A percentile compares a stretch with the other conserved stretches of the same genome.
phyloP scores from a whole-genome alignment of 2,329 filamentous ascomycete genomes.

The Phoma herbarum region DNA sequence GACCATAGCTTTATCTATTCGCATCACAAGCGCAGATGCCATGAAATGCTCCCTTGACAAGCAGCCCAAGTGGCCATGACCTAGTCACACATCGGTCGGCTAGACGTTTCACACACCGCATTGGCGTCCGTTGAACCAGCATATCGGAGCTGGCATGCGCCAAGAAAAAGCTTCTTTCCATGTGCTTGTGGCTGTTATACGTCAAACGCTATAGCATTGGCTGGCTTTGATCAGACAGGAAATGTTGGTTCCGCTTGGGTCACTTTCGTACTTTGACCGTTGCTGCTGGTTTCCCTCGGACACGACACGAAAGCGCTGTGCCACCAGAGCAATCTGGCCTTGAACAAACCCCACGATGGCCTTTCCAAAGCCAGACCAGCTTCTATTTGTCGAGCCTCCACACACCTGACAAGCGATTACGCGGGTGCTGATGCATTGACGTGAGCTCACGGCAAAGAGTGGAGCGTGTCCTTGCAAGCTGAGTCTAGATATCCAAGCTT shows the following conservation, averaged over 20 bases:
- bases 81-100: conserved; percentile 22
- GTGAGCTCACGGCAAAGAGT: conserved; percentile 29
- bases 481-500: conserved; percentile 26
- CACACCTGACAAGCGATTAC: conserved; percentile 7
- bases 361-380: neutral
- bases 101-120: conserved; percentile 30
- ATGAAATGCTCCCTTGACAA: conserved; percentile 19
- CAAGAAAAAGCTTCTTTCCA: conserved; percentile 34
- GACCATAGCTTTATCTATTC: conserved; percentile 33
- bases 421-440: conserved; percentile 23
- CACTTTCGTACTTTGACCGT: conserved; percentile 11
- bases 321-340: conserved; percentile 5
- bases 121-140: conserved; percentile 24
- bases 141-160: conserved; percentile 30
- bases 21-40: conserved; percentile 27
- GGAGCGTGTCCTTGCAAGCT: conserved; percentile 25
- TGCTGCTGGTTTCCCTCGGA: neutral
- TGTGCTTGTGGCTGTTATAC: conserved; percentile 24
- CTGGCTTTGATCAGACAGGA: conserved; percentile 21
- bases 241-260: conserved; percentile 19
- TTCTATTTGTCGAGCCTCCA: neutral
- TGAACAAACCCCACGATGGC: conserved; percentile 5
- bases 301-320: conserved; percentile 8
- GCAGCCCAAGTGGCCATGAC: conserved; percentile 24
- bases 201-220: conserved; percentile 25